Base-by-base conservation (phyloP, 495 filamentous ascomycete species). In the Evansstolkia leycettana region DNA sequence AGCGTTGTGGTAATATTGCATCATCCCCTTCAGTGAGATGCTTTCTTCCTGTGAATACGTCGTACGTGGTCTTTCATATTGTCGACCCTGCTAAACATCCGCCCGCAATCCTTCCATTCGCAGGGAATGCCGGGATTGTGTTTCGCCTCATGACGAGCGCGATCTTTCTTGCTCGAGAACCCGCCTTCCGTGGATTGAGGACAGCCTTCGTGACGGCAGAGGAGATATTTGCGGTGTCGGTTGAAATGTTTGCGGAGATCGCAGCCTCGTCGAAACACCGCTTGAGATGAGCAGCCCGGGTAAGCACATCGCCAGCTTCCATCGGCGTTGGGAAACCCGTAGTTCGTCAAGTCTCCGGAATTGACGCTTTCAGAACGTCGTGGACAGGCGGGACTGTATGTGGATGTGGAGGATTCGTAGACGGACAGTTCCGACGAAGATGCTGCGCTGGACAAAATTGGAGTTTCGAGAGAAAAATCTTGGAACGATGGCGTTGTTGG, bases 221-320 rank as follows among this genome's bases (percentile, higher is more conserved):
- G 77, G 17, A 77, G 64, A 14, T 70, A 60, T 39, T 78, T 78
- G 7, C 62, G 68, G 48, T 80, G 75, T 0, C 75, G 58, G 46
- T 75, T 75, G 52, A 64, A 75, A 44, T 80, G 75, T 44, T 80
- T 80, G 17, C 75, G 65, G 24, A 80, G 59, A 45, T 80, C 75
- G 47, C 75, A 80, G 36, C 70, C 71, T 17, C 75, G 62, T 5
- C 65, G 69, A 45, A 80, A 80, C 0, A 57, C 32, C 2, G 72
- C 61, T 33, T 64, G 60, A 1, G 72, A 76, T 10, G 69, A 58
- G 46, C 75, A 80, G 11, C 65, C 63, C 1, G 66, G 71, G 46
- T 73, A 69, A 6, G 64, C 66, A 47, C 75, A 80, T 24, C 61
- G 66, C 72, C 71, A 78, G 28, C 46, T 48, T 0, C 53, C 54